Conservation (phyloP, 352 stramenopile genomes). For the Globisporangium echinulatum region DNA sequence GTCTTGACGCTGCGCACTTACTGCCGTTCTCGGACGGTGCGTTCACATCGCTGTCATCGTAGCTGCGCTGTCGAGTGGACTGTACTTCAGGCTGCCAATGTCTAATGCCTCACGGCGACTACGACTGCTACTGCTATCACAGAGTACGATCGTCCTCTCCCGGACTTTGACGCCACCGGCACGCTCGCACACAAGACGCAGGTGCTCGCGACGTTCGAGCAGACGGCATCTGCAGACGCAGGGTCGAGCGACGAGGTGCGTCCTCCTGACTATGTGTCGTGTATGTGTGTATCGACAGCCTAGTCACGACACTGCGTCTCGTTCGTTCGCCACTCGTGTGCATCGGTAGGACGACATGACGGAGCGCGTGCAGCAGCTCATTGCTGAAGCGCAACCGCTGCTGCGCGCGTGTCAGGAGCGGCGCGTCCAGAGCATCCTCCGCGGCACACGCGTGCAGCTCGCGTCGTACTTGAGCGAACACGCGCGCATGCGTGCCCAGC, state of each 20-base stretch:
- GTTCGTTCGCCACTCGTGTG: not conserved
- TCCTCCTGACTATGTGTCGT: not conserved
- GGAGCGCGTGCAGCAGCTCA: slow-evolving; percentile 9
- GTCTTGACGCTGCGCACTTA: slow-evolving; percentile 2
- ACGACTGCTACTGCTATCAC: not conserved
- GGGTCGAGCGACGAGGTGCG: slow-evolving; percentile 30
- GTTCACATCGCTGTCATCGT: not conserved
- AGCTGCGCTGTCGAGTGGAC: not conserved
- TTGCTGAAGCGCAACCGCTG: slow-evolving; percentile 7
- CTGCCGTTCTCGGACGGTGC: slow-evolving; percentile 11
- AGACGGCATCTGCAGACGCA: slow-evolving; percentile 16
- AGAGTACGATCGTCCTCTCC: slow-evolving; percentile 33
- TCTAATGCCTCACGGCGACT: not conserved
- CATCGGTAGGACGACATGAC: slow-evolving; percentile 10
- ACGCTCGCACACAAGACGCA: slow-evolving; percentile 17
- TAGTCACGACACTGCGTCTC: not conserved
- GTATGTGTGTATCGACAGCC: not conserved
- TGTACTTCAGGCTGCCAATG: not conserved
- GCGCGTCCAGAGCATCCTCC: slow-evolving; percentile 13
- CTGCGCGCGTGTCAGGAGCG: slow-evolving; percentile 8
- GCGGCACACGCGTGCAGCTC: slow-evolving; percentile 10
- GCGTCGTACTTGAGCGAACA: slow-evolving; percentile 8
- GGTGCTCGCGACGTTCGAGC: slow-evolving; percentile 26
- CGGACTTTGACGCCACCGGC: slow-evolving; percentile 29
- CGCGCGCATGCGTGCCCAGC: slow-evolving; percentile 1